Base-by-base conservation (phyloP, 1,284 basidiomycete genomes). In the Athelia sp. region DNA sequence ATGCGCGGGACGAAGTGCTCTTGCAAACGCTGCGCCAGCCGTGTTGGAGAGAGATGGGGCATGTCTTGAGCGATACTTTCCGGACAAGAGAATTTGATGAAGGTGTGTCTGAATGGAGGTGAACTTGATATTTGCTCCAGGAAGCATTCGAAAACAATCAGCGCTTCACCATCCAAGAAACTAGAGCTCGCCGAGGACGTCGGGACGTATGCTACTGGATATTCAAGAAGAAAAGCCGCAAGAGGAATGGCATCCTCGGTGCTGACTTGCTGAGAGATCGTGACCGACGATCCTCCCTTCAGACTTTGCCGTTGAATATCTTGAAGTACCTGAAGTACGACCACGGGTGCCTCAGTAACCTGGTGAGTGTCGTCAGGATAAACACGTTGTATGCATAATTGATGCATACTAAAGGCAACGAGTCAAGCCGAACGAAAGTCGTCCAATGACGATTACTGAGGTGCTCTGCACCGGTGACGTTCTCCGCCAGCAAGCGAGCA, bases 191-290 rank as follows among this genome's bases (percentile, higher is more conserved):
- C 54, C 2, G 60, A 43, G 15, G 61, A 60, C 6, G 54, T 50
- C n/a, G 79, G 79, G 21, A 73, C 60, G 51, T 82, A 82, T 15
- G 76, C 79, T 6, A 81, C 69, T 9, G 76, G 75, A 50, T 82
- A 84, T 55, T 81, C 81, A 32, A 83, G 70, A 19, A 82, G 58
- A 24, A 79, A 54, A 3, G 73, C 81, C 9, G 79, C 76, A 1
- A 84, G 63, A 29, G 79, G 73, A 35, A 82, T 61, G 14, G 71
- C 57, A 32, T 50, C 44, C 24, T 57, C 53, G 46, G 56, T 47
- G 2, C n/a, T 40, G 8, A 40, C 4, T 40, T n/a, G 4, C 48
- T 26, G 52, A 49, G 15, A 46, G 42, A 17, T 48, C 32, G 26
- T 34, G 19, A 46, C 45, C 35, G 45, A 55, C 53, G 14, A 34